These are phyloP conservation scores for Pharus latifolius DNA, from an alignment of 176 grass and related monocot genomes.

Conservation along the genomic window DNA sequence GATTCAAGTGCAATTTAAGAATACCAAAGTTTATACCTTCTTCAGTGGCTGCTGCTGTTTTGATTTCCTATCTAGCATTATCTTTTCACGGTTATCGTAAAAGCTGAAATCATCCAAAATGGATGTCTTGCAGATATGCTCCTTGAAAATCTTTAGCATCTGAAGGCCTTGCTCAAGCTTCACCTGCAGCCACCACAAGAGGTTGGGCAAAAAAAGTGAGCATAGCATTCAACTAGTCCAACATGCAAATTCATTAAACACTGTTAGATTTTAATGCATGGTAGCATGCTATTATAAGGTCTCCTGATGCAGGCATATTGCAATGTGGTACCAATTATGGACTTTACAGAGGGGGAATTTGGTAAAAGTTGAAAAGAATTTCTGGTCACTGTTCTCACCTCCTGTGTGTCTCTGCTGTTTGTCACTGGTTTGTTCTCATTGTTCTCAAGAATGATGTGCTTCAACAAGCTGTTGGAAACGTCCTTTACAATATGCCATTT, in stretches of 20 bases:
- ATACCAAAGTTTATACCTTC: constrained; percentile 40
- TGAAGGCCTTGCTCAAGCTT: constrained; percentile 78
- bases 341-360: neutral
- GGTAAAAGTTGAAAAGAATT: neutral
- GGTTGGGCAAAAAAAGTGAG: constrained; percentile 2
- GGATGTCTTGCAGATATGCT: constrained; percentile 68
- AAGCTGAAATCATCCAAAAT: constrained; percentile 83
- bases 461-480: constrained; percentile 72
- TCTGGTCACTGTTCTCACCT: constrained; percentile 32
- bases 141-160: constrained; percentile 82
- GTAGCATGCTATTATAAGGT: neutral
- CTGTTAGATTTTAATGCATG: neutral
- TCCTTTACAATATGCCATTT: constrained; percentile 99
- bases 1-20: neutral
- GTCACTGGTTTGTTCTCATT: constrained; percentile 96
- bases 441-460: constrained; percentile 80
- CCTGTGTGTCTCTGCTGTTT: constrained; percentile 86
- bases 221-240: neutral
- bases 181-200: constrained; percentile 41
- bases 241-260: neutral
- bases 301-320: neutral
- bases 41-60: constrained; percentile 64
- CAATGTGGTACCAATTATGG: neutral
- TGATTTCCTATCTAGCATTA: constrained; percentile 70
- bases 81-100: constrained; percentile 84